A percentile compares a stretch with the other conserved stretches of the same genome.
These are phyloP conservation scores for Cerrena zonata DNA, from an alignment of 1,284 basidiomycete genomes.

Conservation along the genomic window DNA sequence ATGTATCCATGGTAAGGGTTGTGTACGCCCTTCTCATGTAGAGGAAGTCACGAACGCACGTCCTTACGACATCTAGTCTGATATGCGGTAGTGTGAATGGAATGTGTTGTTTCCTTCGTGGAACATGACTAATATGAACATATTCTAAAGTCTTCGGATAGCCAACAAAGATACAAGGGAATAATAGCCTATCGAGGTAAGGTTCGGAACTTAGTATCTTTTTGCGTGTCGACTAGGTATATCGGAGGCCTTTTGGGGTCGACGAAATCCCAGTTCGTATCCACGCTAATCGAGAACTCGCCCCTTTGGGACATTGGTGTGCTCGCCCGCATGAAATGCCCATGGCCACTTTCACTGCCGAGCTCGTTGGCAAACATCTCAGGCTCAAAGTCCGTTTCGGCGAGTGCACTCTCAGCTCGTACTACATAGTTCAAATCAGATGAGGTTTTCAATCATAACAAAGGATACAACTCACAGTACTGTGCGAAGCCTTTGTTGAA, in stretches of 20 bases:
- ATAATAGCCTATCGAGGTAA: not conserved
- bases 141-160: not conserved
- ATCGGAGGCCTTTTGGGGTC: slow-evolving; percentile 17
- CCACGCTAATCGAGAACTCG: slow-evolving; percentile 16
- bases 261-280: slow-evolving; percentile 23
- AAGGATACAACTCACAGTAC: slow-evolving; percentile 33
- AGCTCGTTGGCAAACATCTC: slow-evolving; percentile 38
- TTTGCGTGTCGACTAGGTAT: slow-evolving; percentile 19
- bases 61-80: not conserved
- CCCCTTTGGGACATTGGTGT: not conserved
- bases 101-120: not conserved
- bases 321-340: slow-evolving; percentile 1
- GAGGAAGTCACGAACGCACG: slow-evolving; percentile 18
- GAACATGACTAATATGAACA: not conserved
- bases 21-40: slow-evolving; percentile 22
- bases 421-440: slow-evolving; percentile 26
- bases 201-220: not conserved
- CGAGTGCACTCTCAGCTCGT: slow-evolving; percentile 38
- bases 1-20: slow-evolving; percentile 32
- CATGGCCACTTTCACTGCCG: slow-evolving; percentile 20
- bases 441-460: not conserved
- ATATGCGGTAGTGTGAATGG: not conserved
- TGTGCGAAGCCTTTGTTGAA: slow-evolving; percentile 49
- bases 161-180: not conserved
- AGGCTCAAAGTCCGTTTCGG: slow-evolving; percentile 38